phyloP scores from a whole-genome alignment of 768 basidiomycete genomes.

The Mycena capillaripes region DNA sequence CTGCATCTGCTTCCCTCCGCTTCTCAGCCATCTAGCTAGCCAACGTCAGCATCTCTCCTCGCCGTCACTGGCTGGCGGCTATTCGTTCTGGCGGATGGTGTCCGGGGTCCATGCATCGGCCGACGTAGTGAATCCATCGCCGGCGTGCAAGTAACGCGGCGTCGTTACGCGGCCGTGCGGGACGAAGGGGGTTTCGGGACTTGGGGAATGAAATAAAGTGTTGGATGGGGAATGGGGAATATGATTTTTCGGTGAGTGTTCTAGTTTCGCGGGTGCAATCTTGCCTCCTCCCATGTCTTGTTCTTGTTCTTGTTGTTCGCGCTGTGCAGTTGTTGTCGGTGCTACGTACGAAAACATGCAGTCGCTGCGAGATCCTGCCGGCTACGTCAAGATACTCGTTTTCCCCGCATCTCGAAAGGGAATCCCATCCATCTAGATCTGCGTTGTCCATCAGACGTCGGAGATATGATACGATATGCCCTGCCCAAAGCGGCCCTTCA shows the following conservation, averaged over 20 bases:
- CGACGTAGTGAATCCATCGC: not conserved
- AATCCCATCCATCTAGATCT: constrained; percentile 14
- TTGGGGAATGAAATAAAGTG: not conserved
- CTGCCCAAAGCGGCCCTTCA: constrained; percentile 10
- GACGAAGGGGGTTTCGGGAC: not conserved
- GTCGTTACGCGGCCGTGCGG: constrained; percentile 9
- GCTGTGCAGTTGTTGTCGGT: not conserved
- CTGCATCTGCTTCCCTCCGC: not conserved
- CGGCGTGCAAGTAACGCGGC: not conserved
- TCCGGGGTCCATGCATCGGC: constrained; percentile 11
- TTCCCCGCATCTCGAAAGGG: not conserved
- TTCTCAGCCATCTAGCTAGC: constrained; percentile 6
- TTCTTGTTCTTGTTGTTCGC: not conserved
- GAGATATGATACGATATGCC: constrained; percentile 34
- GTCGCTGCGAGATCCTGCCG: not conserved
- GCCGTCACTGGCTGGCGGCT: constrained; percentile 5
- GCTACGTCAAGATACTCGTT: not conserved
- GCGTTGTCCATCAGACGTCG: constrained; percentile 31
- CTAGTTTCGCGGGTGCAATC: not conserved
- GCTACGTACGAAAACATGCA: not conserved
- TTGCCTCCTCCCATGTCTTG: too few species aligned
- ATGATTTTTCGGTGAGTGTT: not conserved
- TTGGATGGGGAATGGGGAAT: not conserved
- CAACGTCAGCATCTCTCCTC: too few species aligned
- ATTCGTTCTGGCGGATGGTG: constrained; percentile 21